Conservation (phyloP, 2,329 filamentous ascomycete genomes). For the Penicillium sp. region DNA sequence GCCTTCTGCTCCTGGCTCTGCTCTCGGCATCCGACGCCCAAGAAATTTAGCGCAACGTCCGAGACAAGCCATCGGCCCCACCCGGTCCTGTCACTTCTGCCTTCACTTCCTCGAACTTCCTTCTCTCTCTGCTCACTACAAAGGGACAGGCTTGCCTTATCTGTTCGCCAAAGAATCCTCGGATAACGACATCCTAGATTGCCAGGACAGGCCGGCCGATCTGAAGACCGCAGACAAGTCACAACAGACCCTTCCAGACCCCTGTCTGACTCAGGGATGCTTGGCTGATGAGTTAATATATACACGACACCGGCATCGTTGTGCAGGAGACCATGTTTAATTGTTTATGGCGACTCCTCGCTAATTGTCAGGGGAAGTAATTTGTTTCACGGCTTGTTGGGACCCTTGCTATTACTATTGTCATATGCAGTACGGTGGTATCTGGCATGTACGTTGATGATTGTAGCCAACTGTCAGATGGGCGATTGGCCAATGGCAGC, state of each 20-base stretch:
- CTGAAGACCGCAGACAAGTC: no score
- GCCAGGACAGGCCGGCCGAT: background rate
- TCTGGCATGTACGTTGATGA: no score
- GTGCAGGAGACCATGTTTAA: background rate
- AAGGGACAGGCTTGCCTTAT: background rate
- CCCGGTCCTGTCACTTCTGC: slow-evolving; percentile 8
- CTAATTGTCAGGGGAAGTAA: slow-evolving; percentile 1
- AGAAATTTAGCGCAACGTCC: slow-evolving; percentile 2
- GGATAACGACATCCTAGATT: no score
- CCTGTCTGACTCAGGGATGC: no score
- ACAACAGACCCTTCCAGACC: no score
- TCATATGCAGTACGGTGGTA: no score
- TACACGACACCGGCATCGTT: background rate
- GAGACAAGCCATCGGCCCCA: slow-evolving; percentile 11
- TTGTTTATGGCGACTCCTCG: no score
- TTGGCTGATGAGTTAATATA: no score
- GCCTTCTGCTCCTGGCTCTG: background rate
- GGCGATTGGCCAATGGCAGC: background rate
- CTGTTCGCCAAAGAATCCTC: no score
- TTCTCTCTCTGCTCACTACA: background rate
- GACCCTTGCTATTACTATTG: background rate
- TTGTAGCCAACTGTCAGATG: no score
- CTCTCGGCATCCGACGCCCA: background rate
- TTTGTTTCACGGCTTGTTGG: background rate
- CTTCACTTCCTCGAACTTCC: background rate